Conservation (phyloP, 495 filamentous ascomycete species). For the Xylaria palmicola region DNA sequence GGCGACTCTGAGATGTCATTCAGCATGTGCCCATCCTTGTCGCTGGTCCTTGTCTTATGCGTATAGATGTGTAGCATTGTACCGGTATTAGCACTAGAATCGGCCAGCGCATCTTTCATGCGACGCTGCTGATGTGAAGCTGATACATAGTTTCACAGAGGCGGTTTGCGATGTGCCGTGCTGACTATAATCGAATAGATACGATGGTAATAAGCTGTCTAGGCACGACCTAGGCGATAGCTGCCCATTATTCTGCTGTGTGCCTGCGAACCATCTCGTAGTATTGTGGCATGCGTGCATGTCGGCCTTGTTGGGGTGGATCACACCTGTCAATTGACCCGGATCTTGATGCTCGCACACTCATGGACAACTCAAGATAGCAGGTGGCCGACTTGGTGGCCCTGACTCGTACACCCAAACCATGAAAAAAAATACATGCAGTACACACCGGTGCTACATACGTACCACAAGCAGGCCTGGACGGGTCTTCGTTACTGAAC, state of each 20-base stretch:
- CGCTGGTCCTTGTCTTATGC: not conserved
- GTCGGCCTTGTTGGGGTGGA: slow-evolving; percentile 2
- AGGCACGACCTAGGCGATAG: too few relatives aligned
- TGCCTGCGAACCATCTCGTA: not conserved
- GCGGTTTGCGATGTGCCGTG: too few relatives aligned
- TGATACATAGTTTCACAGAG: too few relatives aligned
- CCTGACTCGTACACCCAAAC: not conserved
- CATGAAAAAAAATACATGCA: not conserved
- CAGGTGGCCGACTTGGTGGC: not conserved
- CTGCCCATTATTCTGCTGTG: not conserved
- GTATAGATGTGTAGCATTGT: not conserved
- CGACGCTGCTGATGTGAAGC: not conserved
- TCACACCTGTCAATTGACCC: not conserved
- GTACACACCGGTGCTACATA: not conserved
- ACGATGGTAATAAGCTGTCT: not conserved
- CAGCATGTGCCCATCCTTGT: not conserved
- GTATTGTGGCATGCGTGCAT: slow-evolving; percentile 1
- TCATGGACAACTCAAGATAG: not conserved
- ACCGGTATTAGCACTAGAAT: not conserved
- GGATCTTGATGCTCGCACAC: not conserved
- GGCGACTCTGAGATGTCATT: not conserved
- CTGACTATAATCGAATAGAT: too few relatives aligned
- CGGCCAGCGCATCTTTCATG: not conserved
- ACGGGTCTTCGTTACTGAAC: too few relatives aligned
- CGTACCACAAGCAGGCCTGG: not conserved